Percentiles rank a stretch among this genome's conserved stretches.
Conservation (phyloP, 2,329 filamentous ascomycete species). For the Pseudocercospora fuligena region DNA sequence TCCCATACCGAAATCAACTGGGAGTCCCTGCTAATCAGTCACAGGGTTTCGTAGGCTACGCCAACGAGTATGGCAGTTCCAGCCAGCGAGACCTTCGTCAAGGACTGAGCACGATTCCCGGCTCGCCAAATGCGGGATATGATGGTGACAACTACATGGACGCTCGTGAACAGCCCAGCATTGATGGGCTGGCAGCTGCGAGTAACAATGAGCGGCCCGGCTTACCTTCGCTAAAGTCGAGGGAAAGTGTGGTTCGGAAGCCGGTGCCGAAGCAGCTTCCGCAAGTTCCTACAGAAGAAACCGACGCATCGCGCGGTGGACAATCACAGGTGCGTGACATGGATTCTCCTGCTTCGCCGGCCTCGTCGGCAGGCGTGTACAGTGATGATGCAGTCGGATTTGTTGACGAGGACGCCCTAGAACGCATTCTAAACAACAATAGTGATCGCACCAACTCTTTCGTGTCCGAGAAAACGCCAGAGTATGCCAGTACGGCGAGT, state of each 20-base stretch:
- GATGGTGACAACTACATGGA: constrained; percentile 41
- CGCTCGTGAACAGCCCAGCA: constrained; percentile 23
- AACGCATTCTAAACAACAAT: constrained; percentile 41
- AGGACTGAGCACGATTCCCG: constrained; percentile 53
- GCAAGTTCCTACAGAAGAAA: constrained; percentile 16
- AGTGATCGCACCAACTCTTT: constrained; percentile 27
- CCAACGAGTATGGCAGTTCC: constrained; percentile 16
- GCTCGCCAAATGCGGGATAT: constrained; percentile 47
- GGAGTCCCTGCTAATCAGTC: constrained; percentile 45
- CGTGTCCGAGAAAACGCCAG: constrained; percentile 63
- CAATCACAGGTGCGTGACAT: constrained; percentile 30
- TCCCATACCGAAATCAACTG: constrained; percentile 36
- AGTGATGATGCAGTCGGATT: constrained; percentile 37
- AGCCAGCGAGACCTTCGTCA: constrained; percentile 22
- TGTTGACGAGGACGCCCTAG: constrained; percentile 53
- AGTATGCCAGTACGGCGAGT: constrained; percentile 72
- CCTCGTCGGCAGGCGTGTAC: constrained; percentile 29
- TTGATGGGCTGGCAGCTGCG: constrained; percentile 24
- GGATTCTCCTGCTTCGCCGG: constrained; percentile 30
- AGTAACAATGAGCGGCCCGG: constrained; percentile 29
- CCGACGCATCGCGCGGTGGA: constrained; percentile 22
- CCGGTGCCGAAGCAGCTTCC: constrained; percentile 31
- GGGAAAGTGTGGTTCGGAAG: constrained; percentile 36
- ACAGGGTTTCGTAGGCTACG: constrained; percentile 30
- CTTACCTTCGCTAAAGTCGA: constrained; percentile 32